A percentile compares a stretch with the other conserved stretches of the same genome.
phyloP scores from a whole-genome alignment of 2,329 filamentous ascomycete species.

The Claviceps paspali region DNA sequence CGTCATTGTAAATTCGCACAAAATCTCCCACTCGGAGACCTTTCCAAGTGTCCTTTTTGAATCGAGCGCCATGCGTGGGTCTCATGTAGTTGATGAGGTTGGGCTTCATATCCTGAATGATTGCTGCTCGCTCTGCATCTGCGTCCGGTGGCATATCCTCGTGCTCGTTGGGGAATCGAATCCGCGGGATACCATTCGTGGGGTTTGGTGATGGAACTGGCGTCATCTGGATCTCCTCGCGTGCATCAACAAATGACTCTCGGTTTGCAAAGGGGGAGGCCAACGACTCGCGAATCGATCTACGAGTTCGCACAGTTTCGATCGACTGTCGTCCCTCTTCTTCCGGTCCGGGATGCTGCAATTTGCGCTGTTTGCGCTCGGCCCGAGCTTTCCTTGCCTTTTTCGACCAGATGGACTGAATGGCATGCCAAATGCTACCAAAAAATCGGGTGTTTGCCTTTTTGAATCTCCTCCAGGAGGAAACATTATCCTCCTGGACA shows the following conservation, averaged over 20 bases:
- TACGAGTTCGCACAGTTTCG: slow-evolving; percentile 20
- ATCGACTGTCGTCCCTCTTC: slow-evolving; percentile 48
- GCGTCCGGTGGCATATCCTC: slow-evolving; percentile 22
- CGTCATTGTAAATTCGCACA: slow-evolving; percentile 88
- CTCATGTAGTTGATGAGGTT: slow-evolving; percentile 59
- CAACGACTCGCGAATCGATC: slow-evolving; percentile 22
- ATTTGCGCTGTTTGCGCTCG: slow-evolving; percentile 26
- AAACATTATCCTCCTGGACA: slow-evolving; percentile 72
- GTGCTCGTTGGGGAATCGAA: slow-evolving; percentile 24
- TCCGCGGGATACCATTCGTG: slow-evolving; percentile 20
- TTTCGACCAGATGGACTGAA: slow-evolving; percentile 33
- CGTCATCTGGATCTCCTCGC: slow-evolving; percentile 83
- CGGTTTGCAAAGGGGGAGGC: slow-evolving; percentile 38
- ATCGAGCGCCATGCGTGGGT: slow-evolving; percentile 55
- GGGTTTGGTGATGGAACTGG: slow-evolving; percentile 70
- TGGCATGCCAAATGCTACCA: slow-evolving; percentile 34
- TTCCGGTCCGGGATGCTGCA: slow-evolving; percentile 11
- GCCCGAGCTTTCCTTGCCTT: slow-evolving; percentile 32
- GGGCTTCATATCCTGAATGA: slow-evolving; percentile 31
- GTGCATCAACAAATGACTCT: slow-evolving; percentile 36
- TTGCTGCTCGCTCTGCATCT: slow-evolving; percentile 19
- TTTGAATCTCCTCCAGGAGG: slow-evolving; percentile 75
- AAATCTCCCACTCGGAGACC: slow-evolving; percentile 91
- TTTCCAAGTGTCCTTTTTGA: slow-evolving; percentile 93
- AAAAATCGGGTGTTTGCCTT: slow-evolving; percentile 61